Evolutionary conservation across 352 stramenopile species (phyloP), one percentile per base, ranked within the genome.

Genomic region (Phytophthora fragariaefolia): DNA sequence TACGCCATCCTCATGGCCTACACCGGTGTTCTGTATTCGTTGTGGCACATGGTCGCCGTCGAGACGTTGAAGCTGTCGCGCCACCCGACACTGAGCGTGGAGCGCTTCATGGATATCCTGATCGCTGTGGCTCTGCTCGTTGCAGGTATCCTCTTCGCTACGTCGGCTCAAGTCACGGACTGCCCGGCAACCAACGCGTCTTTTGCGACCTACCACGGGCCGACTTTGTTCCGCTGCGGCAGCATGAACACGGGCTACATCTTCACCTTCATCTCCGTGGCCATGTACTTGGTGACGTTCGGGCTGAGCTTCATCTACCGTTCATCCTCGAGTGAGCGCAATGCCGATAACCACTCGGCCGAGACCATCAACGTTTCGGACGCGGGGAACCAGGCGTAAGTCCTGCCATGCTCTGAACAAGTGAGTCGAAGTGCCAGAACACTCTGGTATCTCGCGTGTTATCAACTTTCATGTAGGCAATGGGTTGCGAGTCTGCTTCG

Each of bases 1-100:
- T 84, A 72, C 66, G 64, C 63, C 13, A 81, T 84, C 47, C 67
- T 84, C 48, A 71, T 80, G 57, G 51, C 70, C 18, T 84, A 82
- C 66, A 80, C 63, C 40, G 70, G 55, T 47, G 65, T 70, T n/a
- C 27, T 80, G 20, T 84, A 84, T 63, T 73, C 73, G 51, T 53
- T 84, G 36, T 84, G 73, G 73, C 73, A 84, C 64, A 53, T 82
- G 40, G 66, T 72, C 4, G 73, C 58, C 0, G 73, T 84, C 3
- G 70, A 82, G 64, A 78, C 66, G 50, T 38, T 83, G 26, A 77
- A 79, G 66, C 38, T 81, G 50, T 72, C 75, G 5, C 72, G 69
- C 10, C 75, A 69, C 54, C 75, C 75, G 13, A 53, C 24, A 10
- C 23, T 81, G 40, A 55, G 53, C 7, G 62, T 75, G 0, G 76